Evolutionary conservation across 1,284 basidiomycete genomes (phyloP), one percentile per base, ranked within the genome.

Genomic region (Pisolithus thermaeus): DNA sequence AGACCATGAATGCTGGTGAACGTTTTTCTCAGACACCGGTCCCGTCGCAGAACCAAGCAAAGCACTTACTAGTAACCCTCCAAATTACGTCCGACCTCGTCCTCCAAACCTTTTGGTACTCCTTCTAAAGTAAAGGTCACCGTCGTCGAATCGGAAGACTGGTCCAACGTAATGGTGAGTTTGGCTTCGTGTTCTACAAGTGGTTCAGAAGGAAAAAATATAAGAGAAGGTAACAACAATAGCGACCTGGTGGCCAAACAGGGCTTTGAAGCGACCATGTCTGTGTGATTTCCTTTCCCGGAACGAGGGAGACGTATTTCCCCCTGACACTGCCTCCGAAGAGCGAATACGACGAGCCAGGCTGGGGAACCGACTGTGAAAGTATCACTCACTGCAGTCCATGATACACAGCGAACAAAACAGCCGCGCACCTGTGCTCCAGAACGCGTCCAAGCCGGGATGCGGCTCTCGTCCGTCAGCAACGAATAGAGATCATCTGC

Each of bases 241-340:
- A 43, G 75, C 46, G 64, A 91, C 92, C 87, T 56, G 80, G 72
- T 7, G 94, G 93, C 94, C 94, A 97, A 20, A 80, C 84, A 36
- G 93, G 92, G 68, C 81, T 87, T 67, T 82, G 78, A 60, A 96
- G 71, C 47, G 81, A 77, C 94, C 94, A 98, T n/a, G 87, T 88
- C 72, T 95, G 92, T 2, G 92, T 83, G 51, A 98, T 84, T 72
- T 90, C 84, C 61, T 80, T 90, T 25, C 86, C 80, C 43, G 80
- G 77, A 36, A 81, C 81, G 52, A 93, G 78, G 45, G 82, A 81
- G 44, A 88, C 64, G 61, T 96, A 91, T 74, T 86, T 90, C 59
- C 96, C 96, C 58, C 76, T 81, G 51, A 99, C 91, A 53, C 92
- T 92, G 20, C 94, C 95, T 44, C 84, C 87, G 61, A 97, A 97